Evolutionary conservation across 208 protist species (phyloP), one percentile per base, ranked within the genome.

Genomic region (Crithidia mellificae): DNA sequence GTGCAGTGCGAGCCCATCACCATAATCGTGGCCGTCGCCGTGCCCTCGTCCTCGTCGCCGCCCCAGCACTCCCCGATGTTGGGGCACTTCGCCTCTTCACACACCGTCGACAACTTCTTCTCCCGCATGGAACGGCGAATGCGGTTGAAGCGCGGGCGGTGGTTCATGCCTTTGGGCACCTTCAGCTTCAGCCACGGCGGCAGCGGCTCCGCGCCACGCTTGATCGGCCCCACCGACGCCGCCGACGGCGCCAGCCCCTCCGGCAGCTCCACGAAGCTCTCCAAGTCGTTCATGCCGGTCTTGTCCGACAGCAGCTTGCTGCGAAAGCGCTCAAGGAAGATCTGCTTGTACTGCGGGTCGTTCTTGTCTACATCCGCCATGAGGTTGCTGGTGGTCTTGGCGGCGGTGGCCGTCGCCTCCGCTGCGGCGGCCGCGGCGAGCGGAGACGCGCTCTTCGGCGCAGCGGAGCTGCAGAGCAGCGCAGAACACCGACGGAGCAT

Each of bases 1-100:
- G 98, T 99, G 83, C 98, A 99, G 58, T 97, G 97, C 41, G 98
- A 93, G 52, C 98, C 98, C 96, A 99, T 98, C 36, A 99, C 77
- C 98, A 99, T 99, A 72, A 99, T 99, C 5, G 98, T 99, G 20
- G 98, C 98, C 7, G 98, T 99, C 15, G 94, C 96, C 15, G 78
- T 80, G 50, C 88, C 80, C 38, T 98, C 78, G 57, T 94, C 78
- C 54, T 87, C 84, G 15, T 76, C 80, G 61, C 75, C 98, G 39
- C 96, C 96, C 98, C 98, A 99, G 86, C 98, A 99, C 80, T 99
- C 98, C 19, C 97, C 97, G 75, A 99, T 99, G 81, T 99, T 99
- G 4, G 98, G 98, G 81, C 98, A 99, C 61, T 97, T 97, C n/a
- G 98, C 98, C 77, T 97, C 91, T 59, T 97, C 88, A 58, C 93